These are phyloP conservation scores for Lablab purpureus DNA, from an alignment of 306 rosid genomes.

Conservation along the genomic window DNA sequence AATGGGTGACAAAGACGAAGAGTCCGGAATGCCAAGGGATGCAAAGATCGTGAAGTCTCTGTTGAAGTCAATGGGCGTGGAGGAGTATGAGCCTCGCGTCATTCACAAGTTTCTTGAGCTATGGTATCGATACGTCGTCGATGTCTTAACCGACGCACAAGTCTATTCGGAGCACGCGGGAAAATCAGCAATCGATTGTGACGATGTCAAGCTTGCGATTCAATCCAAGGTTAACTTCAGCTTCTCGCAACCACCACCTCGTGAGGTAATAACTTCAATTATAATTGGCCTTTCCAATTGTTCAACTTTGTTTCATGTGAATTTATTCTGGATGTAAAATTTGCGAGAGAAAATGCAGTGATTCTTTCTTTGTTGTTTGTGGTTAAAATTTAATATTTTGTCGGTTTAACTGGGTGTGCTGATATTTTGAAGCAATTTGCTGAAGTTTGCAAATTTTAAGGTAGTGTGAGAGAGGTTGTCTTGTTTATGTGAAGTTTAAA, in stretches of 20 bases:
- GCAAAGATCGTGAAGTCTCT: conserved; percentile 80
- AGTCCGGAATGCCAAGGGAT: conserved; percentile 75
- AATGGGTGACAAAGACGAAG: conserved; percentile 84
- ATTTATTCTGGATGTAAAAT: too few relatives aligned
- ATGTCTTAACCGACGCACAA: conserved; percentile 85
- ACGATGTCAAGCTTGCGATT: conserved; percentile 91
- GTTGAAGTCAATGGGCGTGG: conserved; percentile 91
- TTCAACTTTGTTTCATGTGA: not conserved
- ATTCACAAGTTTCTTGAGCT: conserved; percentile 86
- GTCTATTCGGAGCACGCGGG: conserved; percentile 93
- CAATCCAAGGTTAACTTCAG: conserved; percentile 91
- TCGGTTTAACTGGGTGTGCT: not conserved
- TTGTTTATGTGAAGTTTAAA: not conserved
- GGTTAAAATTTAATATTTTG: not conserved
- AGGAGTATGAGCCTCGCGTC: conserved; percentile 85
- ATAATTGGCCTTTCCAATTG: not conserved
- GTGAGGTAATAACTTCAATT: conserved; percentile 69
- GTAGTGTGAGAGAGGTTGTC: not conserved
- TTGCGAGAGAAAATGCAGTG: not conserved
- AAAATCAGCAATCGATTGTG: conserved; percentile 81
- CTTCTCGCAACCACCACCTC: conserved; percentile 96
- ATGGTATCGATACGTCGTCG: conserved; percentile 94
- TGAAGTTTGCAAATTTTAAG: not conserved
- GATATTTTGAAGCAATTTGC: not conserved
- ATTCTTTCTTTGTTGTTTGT: not conserved